Base-by-base conservation (phyloP, 2,329 filamentous ascomycete species). In the Epichloe gansuensis region DNA sequence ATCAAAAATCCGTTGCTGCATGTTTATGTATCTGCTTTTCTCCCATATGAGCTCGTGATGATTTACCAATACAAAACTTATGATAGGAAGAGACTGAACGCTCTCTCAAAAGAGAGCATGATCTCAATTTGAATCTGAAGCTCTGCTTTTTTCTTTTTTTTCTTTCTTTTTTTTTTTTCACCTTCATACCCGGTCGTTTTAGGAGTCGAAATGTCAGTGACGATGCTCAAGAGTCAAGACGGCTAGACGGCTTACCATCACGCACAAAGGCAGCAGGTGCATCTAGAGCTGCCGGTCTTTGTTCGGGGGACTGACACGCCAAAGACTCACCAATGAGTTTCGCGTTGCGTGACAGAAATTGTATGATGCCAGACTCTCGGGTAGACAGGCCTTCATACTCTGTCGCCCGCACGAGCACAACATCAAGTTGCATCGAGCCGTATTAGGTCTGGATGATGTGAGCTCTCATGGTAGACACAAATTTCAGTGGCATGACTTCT, bases 41-140 rank as follows among this genome's bases (percentile, higher is more conserved):
- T 58, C 62, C 63, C 57, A 63, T 60, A 64, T 66, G 65, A 72
- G 78, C 77, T 80, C 53, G 65, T 82, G 79, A 82, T 82, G 79
- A 82, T 78, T 75, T 68, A 55, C 47, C 50, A 49, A 65, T 66
- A 63, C 66, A 70, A 72, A 70, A 71, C 73, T 70, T 63, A 79
- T 79, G 75, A 82, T 82, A 82, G 79, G 79, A 82, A 82, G 79
- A 82, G 78, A 76, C 72, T 81, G 77, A 82, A 76, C 71, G 74
- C 71, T 74, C 67, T 61, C 56, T 55, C 17, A 21, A 21, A 58
- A 68, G 72, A 70, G 70, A 73, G 72, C 70, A 75, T 82, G 79
- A 82, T 82, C 74, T 80, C 74, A 81, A 71, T 67, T 68, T 65
- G 66, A 74, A 77, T 81, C 79, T 81, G 78, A 82, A 79, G 77